phyloP scores from a whole-genome alignment of 108 stramenopile genomes.

The Skeletonema grethae region DNA sequence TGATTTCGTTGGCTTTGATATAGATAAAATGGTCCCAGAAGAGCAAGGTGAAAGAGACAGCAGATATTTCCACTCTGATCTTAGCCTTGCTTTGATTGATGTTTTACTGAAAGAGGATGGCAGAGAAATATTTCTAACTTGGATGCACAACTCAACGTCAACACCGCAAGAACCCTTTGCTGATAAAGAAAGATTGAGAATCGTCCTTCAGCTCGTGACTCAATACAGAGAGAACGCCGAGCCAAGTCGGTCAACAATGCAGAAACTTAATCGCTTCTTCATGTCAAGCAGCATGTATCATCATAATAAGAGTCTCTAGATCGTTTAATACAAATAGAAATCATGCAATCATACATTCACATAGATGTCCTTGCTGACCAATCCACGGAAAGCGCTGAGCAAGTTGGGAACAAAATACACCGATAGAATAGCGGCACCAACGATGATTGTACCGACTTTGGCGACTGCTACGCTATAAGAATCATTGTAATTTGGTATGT shows the following conservation, averaged over 20 bases:
- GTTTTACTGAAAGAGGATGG: conserved; percentile 30
- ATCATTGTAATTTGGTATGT: conserved; percentile 39
- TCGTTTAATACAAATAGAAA: background rate
- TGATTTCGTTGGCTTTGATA: background rate
- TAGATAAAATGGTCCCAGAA: background rate
- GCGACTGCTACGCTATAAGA: conserved; percentile 53
- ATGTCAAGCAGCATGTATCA: conserved; percentile 29
- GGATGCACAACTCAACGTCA: conserved; percentile 31
- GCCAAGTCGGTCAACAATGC: conserved; percentile 72
- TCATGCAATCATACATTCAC: background rate
- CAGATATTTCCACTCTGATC: conserved; percentile 43
- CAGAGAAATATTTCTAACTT: conserved; percentile 49
- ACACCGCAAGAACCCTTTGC: conserved; percentile 28
- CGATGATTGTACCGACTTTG: conserved; percentile 64
- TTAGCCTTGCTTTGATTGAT: conserved; percentile 21
- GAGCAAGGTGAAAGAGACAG: background rate
- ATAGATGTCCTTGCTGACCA: background rate
- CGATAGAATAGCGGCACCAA: conserved; percentile 27
- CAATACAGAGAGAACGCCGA: conserved; percentile 68
- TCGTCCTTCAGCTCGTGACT: conserved; percentile 59
- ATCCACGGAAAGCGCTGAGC: background rate
- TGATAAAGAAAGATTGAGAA: conserved; percentile 60
- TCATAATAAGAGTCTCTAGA: background rate
- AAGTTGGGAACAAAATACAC: background rate
- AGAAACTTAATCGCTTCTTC: conserved; percentile 80